These are phyloP conservation scores for Sequoiadendron giganteum DNA, from an alignment of 75 land plant species.

Conservation along the genomic window DNA sequence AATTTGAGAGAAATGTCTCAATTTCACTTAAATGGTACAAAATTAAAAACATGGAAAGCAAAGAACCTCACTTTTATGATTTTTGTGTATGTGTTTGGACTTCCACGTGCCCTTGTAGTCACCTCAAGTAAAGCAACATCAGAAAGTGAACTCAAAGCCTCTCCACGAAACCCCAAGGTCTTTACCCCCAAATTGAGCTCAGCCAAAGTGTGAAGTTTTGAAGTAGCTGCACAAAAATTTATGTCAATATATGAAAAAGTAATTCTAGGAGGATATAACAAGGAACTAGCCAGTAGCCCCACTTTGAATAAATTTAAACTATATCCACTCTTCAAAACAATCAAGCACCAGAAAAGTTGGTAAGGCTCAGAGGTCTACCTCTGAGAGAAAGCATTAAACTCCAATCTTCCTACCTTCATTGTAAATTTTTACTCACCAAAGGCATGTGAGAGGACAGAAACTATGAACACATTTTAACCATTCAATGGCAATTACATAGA, in stretches of 20 bases:
- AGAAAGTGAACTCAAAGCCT: slow-evolving; percentile 88
- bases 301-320: not conserved
- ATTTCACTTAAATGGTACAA: not conserved
- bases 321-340: slow-evolving; percentile 4
- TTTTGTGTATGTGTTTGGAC: slow-evolving; percentile 82
- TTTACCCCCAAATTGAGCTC: slow-evolving; percentile 46
- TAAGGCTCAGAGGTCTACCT: not conserved
- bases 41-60: not conserved
- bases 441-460: not conserved
- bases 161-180: slow-evolving; percentile 87
- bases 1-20: not conserved
- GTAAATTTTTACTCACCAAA: not conserved
- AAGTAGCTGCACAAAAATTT: slow-evolving; percentile 61
- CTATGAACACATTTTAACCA: not conserved
- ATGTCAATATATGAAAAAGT: not conserved
- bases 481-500: not conserved
- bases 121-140: slow-evolving; percentile 80
- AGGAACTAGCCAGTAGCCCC: not conserved
- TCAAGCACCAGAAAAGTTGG: not conserved
- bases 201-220: slow-evolving; percentile 57
- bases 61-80: slow-evolving; percentile 66
- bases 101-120: slow-evolving; percentile 72
- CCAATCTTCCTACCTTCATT: not conserved
- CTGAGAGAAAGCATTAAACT: not conserved
- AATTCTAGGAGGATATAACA: not conserved